Percentiles rank a stretch among this genome's conserved stretches.
Evolutionary conservation across 2,329 filamentous ascomycete species (phyloP).

Genomic region (Pyrenochaeta sp.): DNA sequence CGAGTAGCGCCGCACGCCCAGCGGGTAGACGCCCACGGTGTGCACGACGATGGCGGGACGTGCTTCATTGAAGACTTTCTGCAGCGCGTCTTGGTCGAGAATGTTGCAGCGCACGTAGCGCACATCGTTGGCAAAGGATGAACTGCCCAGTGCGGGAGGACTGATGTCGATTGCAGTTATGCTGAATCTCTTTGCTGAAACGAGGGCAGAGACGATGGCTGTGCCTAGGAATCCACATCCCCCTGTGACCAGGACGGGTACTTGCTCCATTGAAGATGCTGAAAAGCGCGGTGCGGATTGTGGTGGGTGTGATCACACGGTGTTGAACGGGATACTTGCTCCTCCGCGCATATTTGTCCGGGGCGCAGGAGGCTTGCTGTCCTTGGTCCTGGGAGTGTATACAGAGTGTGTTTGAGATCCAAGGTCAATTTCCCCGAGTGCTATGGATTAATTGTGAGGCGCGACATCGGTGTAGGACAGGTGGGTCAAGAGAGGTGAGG

Average conservation of each 20-base stretch:
- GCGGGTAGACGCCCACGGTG: constrained; percentile 69
- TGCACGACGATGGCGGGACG: constrained; percentile 88
- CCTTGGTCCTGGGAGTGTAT: background rate
- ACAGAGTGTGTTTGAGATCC: background rate
- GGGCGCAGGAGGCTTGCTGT: background rate
- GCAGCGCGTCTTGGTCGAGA: constrained; percentile 44
- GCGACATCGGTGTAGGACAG: background rate
- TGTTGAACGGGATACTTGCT: constrained; percentile 1
- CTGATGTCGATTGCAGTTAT: constrained; percentile 53
- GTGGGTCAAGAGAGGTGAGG: background rate
- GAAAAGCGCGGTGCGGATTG: background rate
- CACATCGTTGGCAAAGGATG: constrained; percentile 30
- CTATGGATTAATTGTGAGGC: background rate
- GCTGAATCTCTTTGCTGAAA: constrained; percentile 45
- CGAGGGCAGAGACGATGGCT: constrained; percentile 51
- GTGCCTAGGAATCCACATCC: constrained; percentile 58
- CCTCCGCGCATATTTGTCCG: constrained; percentile 5
- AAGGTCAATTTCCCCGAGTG: background rate
- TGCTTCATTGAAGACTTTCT: constrained; percentile 64
- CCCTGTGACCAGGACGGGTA: constrained; percentile 56
- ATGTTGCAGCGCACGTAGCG: constrained; percentile 53
- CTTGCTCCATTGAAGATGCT: constrained; percentile 30
- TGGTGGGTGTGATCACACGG: constrained; percentile 1
- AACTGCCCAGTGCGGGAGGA: constrained; percentile 43
- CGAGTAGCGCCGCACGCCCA: constrained; percentile 51